These are phyloP conservation scores for Rhinocladiella similis DNA, from an alignment of 2,329 filamentous ascomycete genomes.

Conservation along the genomic window DNA sequence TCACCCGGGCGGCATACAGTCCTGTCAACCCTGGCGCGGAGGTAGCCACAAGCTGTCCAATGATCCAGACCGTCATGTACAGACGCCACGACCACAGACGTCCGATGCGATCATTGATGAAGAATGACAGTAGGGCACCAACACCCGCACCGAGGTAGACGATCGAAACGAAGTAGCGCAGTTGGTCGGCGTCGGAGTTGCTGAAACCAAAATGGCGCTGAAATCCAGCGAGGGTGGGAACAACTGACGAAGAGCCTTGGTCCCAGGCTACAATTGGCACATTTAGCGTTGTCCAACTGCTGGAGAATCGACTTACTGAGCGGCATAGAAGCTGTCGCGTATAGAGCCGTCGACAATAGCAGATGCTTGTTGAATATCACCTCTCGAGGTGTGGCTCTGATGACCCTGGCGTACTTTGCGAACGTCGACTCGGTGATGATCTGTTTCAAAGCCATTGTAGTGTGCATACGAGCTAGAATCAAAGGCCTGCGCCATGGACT, in stretches of 20 bases:
- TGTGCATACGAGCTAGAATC: neutral
- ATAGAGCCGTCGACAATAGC: conserved; percentile 7
- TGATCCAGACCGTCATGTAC: conserved; percentile 35
- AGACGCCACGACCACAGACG: conserved; percentile 43
- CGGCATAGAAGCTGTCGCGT: conserved; percentile 21
- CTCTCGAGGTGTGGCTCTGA: conserved; percentile 11
- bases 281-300: neutral
- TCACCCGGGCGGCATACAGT: conserved; percentile 41
- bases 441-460: conserved; percentile 10
- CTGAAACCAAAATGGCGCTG: conserved; percentile 37
- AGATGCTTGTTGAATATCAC: conserved; percentile 15
- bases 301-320: conserved; percentile 19
- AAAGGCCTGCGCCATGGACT: too few species aligned
- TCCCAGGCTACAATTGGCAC: conserved; percentile 33
- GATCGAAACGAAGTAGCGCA: conserved; percentile 40
- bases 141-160: conserved; percentile 37
- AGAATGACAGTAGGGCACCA: conserved; percentile 38
- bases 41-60: conserved; percentile 30
- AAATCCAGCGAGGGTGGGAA: conserved; percentile 39
- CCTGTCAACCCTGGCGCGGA: conserved; percentile 25
- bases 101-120: conserved; percentile 43
- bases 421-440: conserved; percentile 10
- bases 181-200: conserved; percentile 31
- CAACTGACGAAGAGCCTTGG: conserved; percentile 35
- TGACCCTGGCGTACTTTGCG: conserved; percentile 10